Evolutionary conservation across 768 basidiomycete species (phyloP), one percentile per base, ranked within the genome.

Genomic region (Collybia mongolica): DNA sequence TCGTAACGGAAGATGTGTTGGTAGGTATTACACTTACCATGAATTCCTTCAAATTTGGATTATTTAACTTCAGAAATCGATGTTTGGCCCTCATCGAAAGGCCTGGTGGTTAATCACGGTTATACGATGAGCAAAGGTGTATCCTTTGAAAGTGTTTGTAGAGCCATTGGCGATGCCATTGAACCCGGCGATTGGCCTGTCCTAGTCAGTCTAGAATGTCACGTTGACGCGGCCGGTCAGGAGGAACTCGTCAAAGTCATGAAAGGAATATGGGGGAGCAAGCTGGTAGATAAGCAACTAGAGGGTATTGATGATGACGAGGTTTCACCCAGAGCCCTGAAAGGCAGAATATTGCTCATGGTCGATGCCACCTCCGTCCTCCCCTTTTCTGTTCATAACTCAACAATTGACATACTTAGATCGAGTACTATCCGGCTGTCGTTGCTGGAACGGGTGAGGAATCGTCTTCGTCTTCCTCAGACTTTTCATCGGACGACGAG

Each of bases 151-250:
- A 71, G 69, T 22, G 84, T 84, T 0, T 82, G 81, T 54, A 53
- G 63, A 14, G 80, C 82, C 0, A 83, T 84, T 49, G 74, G 71
- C 1, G 62, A 73, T 11, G 66, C 71, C 2, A 60, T 83, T 15
- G 53, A 63, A 2, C 63, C 69, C 0, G 67, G 55, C 1, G 71
- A 75, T 40, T 83, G 81, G 79, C 83, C 84, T 2, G 70, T 84
- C 17, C 59, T 84, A 50, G 74, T 86, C 43, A 80, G 77, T 35
- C 69, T 86, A 3, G 84, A 86, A 59, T 84, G 82, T 55, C 84
- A 86, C 52, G 82, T 85, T 20, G 72, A 71, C 15, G 61, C 72
- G 0, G 66, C 67, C 22, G 72, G 72, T 0, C 84, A 86, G 59
- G 61, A 65, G 17, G 75, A 82, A 54, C 63, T 86, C n/a, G 79